Evolutionary conservation across 129 eudicot genomes (phyloP).

Genomic region (Chrysanthemum seticuspe): DNA sequence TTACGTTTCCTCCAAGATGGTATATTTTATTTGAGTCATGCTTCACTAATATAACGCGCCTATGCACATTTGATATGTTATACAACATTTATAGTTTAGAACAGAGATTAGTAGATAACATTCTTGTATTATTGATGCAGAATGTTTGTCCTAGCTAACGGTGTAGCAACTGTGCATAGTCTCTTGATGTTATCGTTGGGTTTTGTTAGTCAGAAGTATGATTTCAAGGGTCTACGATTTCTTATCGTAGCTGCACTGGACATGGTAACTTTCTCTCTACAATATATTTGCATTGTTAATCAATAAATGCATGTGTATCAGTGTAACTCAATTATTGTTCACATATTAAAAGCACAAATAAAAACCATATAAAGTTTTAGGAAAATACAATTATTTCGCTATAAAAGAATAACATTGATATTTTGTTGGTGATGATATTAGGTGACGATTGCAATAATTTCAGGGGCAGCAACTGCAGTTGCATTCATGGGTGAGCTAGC

Average conservation of each 20-base stretch:
- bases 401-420: not conserved
- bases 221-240: conserved; percentile 47
- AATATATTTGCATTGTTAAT: not conserved
- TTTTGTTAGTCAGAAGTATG: conserved; percentile 38
- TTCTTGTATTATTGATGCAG: conserved; percentile 32
- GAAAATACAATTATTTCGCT: not conserved
- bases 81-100: not conserved
- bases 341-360: too few relatives aligned
- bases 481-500: conserved; percentile 85
- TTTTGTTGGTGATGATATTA: conserved; percentile 11
- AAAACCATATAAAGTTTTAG: too few relatives aligned
- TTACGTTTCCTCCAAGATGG: too few relatives aligned
- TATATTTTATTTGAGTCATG: too few relatives aligned
- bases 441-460: conserved; percentile 57
- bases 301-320: too few relatives aligned
- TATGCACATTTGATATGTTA: too few relatives aligned
- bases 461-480: conserved; percentile 75
- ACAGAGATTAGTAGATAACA: not conserved
- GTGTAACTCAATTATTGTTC: too few relatives aligned
- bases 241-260: conserved; percentile 50
- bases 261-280: conserved; percentile 39
- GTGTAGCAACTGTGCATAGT: conserved; percentile 55
- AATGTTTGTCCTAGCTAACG: conserved; percentile 86
- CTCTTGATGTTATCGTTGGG: conserved; percentile 50
- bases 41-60: too few relatives aligned